Evolutionary conservation across 2,329 filamentous ascomycete genomes (phyloP).

Genomic region (Pseudopyricularia javanii): DNA sequence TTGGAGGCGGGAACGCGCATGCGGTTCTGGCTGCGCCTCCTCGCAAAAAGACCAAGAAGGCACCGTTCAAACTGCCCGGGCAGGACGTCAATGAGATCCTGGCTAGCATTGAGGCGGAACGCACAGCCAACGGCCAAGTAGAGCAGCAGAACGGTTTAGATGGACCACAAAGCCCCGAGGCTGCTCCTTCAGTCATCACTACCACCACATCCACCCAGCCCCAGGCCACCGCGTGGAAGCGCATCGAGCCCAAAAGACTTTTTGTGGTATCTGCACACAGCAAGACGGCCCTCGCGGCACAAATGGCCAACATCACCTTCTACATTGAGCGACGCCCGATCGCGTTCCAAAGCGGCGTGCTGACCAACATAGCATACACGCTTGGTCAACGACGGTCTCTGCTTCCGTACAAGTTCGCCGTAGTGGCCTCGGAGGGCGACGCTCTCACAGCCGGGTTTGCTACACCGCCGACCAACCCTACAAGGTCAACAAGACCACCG

Average conservation of each 20-base stretch:
- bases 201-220: too few species aligned
- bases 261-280: conserved; percentile 7
- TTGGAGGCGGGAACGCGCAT: conserved; percentile 15
- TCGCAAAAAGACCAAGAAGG: neutral
- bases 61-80: too few species aligned
- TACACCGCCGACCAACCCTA: neutral
- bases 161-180: too few species aligned
- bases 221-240: too few species aligned
- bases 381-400: conserved; percentile 13
- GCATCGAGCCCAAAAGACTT: conserved; percentile 4
- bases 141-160: too few species aligned
- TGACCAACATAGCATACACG: conserved; percentile 13
- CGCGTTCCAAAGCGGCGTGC: conserved; percentile 7
- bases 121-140: too few species aligned
- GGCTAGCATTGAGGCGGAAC: too few species aligned
- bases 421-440: conserved; percentile 2
- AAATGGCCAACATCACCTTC: conserved; percentile 6
- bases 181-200: too few species aligned
- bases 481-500: conserved; percentile 4
- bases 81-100: too few species aligned
- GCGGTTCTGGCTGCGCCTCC: conserved; percentile 11
- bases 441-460: conserved; percentile 1
- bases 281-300: conserved; percentile 5
- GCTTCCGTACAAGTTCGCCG: conserved; percentile 6
- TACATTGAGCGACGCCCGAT: conserved; percentile 7